Evolutionary conservation across 164 flowering plant genomes (phyloP).

Genomic region (Paratinospora sagittata): DNA sequence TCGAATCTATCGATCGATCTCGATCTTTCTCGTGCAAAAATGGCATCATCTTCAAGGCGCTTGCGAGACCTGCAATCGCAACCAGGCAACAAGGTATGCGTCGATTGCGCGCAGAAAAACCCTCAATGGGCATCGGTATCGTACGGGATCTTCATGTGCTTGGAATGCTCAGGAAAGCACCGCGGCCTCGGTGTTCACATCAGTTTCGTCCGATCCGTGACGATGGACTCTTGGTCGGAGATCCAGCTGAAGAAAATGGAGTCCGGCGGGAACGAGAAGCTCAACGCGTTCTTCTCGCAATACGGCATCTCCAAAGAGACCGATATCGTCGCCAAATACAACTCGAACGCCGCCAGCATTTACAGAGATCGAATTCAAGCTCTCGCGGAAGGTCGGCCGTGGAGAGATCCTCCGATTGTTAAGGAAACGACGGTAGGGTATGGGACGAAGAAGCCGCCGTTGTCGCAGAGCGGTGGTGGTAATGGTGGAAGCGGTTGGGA

Average conservation of each 20-base stretch:
- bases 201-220: slow-evolving; percentile 94
- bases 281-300: slow-evolving; percentile 55
- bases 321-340: slow-evolving; percentile 77
- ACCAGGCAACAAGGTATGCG: slow-evolving; percentile 77
- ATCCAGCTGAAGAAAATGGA: slow-evolving; percentile 96
- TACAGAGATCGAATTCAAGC: slow-evolving; percentile 76
- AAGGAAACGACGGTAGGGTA: slow-evolving; percentile 41
- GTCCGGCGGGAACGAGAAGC: slow-evolving; percentile 73
- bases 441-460: slow-evolving; percentile 41
- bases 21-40: too few relatives aligned
- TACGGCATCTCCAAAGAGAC: slow-evolving; percentile 77
- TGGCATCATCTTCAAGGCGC: slow-evolving; percentile 84
- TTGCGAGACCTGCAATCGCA: slow-evolving; percentile 86
- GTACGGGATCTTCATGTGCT: slow-evolving; percentile 97
- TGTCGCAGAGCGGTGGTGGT: slow-evolving; percentile 22
- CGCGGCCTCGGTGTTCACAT: slow-evolving; percentile 99
- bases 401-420: slow-evolving; percentile 74
- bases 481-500: slow-evolving; percentile 56
- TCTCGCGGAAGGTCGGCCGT: slow-evolving; percentile 65
- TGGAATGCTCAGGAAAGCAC: slow-evolving; percentile 98
- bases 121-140: slow-evolving; percentile 99
- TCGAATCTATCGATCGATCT: slow-evolving; percentile 20
- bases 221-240: slow-evolving; percentile 99
- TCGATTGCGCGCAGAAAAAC: slow-evolving; percentile 89
- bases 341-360: slow-evolving; percentile 62